Conservation (phyloP, 1,284 basidiomycete genomes). For the Rhodotorula sp. region DNA sequence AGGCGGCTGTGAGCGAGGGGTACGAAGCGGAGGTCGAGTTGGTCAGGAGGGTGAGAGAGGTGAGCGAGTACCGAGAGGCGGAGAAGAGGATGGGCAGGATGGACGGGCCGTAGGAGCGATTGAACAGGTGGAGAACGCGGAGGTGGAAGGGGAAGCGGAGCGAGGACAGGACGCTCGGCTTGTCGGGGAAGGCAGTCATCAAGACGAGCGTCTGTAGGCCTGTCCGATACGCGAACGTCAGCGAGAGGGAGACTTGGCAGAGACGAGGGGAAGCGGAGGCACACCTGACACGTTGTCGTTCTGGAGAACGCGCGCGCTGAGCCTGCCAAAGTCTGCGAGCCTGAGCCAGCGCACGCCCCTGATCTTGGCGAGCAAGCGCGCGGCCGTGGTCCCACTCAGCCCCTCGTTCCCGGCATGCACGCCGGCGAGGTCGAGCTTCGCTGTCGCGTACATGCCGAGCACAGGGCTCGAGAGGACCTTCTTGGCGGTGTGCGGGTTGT, state of each 20-base stretch:
- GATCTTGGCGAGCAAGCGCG: slow-evolving; percentile 20
- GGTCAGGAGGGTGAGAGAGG: slow-evolving; percentile 22
- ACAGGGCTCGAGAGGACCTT: slow-evolving; percentile 7
- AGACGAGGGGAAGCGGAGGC: not conserved
- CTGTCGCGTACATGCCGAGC: slow-evolving; percentile 4
- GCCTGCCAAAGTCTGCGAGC: slow-evolving; percentile 26
- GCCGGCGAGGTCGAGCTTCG: slow-evolving; percentile 18
- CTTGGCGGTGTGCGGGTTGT: slow-evolving; percentile 5
- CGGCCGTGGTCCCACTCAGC: slow-evolving; percentile 22
- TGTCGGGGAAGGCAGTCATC: slow-evolving; percentile 29
- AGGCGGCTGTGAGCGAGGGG: slow-evolving; percentile 1
- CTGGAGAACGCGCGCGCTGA: slow-evolving; percentile 17
- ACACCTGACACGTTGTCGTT: slow-evolving; percentile 22
- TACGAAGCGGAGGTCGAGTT: slow-evolving; percentile 19
- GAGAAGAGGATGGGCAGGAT: slow-evolving; percentile 17
- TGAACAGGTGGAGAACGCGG: slow-evolving; percentile 20
- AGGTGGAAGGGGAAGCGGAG: slow-evolving; percentile 28
- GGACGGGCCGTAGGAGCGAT: slow-evolving; percentile 17
- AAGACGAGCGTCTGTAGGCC: slow-evolving; percentile 19
- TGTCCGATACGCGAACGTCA: not conserved
- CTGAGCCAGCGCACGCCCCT: slow-evolving; percentile 7
- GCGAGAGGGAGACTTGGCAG: not conserved
- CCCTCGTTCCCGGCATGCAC: slow-evolving; percentile 27
- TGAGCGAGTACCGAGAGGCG: slow-evolving; percentile 4
- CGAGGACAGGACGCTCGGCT: slow-evolving; percentile 7